These are phyloP conservation scores for Leishmania braziliensis DNA, from an alignment of 208 protist species.

Conservation along the genomic window DNA sequence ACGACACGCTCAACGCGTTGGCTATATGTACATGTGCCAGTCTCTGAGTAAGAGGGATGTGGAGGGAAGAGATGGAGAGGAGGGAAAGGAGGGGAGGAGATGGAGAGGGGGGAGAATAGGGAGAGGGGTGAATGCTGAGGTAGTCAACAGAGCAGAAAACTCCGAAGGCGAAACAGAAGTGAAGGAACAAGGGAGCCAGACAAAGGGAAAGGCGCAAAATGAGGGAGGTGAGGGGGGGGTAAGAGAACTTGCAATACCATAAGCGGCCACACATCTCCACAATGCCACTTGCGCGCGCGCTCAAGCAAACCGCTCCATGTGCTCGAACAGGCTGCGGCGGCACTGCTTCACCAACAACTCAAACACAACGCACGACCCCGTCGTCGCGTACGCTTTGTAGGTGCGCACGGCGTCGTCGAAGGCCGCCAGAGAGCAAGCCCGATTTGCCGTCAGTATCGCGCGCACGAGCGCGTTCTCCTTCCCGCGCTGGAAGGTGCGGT, in stretches of 20 bases:
- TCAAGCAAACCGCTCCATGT: conserved; percentile 71
- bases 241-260: not conserved
- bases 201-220: not conserved
- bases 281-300: conserved; percentile 3
- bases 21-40: no score
- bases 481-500: conserved; percentile 65
- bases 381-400: conserved; percentile 65
- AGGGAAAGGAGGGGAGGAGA: not conserved
- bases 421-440: conserved; percentile 56
- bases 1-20: no score
- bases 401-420: conserved; percentile 65
- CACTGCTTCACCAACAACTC: conserved; percentile 56
- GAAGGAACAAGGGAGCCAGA: not conserved
- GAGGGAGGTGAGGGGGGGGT: no score
- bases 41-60: no score
- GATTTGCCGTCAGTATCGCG: conserved; percentile 50
- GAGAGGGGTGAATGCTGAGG: no score
- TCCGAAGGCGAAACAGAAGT: not conserved
- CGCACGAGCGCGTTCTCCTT: conserved; percentile 74
- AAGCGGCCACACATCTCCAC: no score
- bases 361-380: conserved; percentile 46
- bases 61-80: not conserved
- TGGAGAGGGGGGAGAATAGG: no score
- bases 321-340: conserved; percentile 70
- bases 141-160: no score